Base-by-base conservation (phyloP, 768 basidiomycete genomes). In the Boletus rubescentipes region DNA sequence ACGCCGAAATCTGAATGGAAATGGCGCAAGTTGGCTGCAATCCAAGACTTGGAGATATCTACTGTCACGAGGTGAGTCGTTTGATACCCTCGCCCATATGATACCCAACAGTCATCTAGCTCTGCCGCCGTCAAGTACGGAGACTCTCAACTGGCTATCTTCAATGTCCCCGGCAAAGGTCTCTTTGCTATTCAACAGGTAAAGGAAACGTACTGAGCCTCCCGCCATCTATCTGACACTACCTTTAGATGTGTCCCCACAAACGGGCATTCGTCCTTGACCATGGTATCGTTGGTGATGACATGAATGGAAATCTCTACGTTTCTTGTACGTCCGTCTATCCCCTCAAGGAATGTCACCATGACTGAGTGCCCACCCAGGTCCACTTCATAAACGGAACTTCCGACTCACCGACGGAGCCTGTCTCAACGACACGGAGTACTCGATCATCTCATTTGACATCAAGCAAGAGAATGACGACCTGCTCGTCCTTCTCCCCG, bases 111-210 rank as follows among this genome's bases (percentile, higher is more conserved):
- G 32, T 30, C 9, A 15, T 40, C 39, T 46, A 76, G 77, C 3
- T 76, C 74, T 21, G 73, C 62, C n/a, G 83, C 82, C 12, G 73
- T 86, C 36, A 81, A 82, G 49, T 84, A 84, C 54, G 82, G 82
- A 0, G 81, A 85, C 55, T 82, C 80, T 7, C 86, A 87, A 62
- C 69, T 91, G 6, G 87, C 87, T 2, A 73, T 89, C 29, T 91
- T 82, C 66, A 80, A 83, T 62, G 76, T 89, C 20, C 83, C 86
- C 0, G 70, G 72, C 1, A 73, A 77, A 39, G 82, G 81, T 0
- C 79, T 80, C 60, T 89, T 79, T 62, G 84, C 85, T 1, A 85
- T 83, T 2, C 87, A 89, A 63, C 86, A 89, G 67, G 81, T 87
- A 71, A 67, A 63, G 23, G 50, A 43, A 46, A 42, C 2, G n/a